Evolutionary conservation across 768 basidiomycete genomes (phyloP).

Genomic region (Trametopsis cervina): DNA sequence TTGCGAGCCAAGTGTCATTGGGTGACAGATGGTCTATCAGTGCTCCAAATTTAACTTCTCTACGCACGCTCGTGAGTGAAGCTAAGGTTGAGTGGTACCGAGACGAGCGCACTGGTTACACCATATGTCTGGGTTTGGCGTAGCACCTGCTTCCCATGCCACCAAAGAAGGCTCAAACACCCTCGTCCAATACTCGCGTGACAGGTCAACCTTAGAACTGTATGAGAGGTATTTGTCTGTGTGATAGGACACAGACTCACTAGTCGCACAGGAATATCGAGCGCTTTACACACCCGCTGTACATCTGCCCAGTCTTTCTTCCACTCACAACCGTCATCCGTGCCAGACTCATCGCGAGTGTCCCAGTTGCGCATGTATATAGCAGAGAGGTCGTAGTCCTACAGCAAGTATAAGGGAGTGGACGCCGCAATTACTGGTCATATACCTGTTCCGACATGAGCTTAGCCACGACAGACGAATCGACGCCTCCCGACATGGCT

Average conservation of each 20-base stretch:
- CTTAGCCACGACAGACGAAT: slow-evolving; percentile 84
- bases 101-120: slow-evolving; percentile 89
- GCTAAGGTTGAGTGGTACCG: too few relatives aligned
- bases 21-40: slow-evolving; percentile 56
- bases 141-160: slow-evolving; percentile 71
- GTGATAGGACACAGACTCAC: slow-evolving; percentile 31
- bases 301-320: slow-evolving; percentile 94
- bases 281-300: slow-evolving; percentile 63
- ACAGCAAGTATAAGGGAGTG: background rate
- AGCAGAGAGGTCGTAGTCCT: slow-evolving; percentile 81
- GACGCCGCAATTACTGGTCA: slow-evolving; percentile 5
- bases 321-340: slow-evolving; percentile 89
- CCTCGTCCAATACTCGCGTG: slow-evolving; percentile 81
- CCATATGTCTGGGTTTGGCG: slow-evolving; percentile 90
- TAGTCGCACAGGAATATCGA: slow-evolving; percentile 70
- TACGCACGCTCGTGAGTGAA: too few relatives aligned
- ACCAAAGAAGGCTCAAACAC: slow-evolving; percentile 85
- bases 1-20: slow-evolving; percentile 64
- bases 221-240: background rate
- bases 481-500: slow-evolving; percentile 94
- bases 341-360: slow-evolving; percentile 71
- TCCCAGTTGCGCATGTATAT: slow-evolving; percentile 98
- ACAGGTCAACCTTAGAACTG: slow-evolving; percentile 66
- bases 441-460: slow-evolving; percentile 61
- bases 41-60: slow-evolving; percentile 89